Conservation (phyloP, 768 basidiomycete genomes). For the Calocybe cyanea region DNA sequence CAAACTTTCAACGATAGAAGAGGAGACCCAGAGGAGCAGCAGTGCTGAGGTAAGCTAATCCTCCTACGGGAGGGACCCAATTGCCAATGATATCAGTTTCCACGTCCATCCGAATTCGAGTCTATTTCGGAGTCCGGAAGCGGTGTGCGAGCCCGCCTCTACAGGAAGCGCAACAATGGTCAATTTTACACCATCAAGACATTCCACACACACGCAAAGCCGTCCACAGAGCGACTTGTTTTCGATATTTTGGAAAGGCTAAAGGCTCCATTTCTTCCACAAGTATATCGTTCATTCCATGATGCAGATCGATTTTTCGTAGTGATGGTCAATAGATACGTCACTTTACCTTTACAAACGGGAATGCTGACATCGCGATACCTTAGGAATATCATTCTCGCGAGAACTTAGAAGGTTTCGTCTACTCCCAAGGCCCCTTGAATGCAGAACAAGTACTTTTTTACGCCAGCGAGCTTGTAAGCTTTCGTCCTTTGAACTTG, state of each 20-base stretch:
- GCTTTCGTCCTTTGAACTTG: conserved; percentile 10
- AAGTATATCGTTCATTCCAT: conserved; percentile 37
- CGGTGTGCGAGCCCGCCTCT: conserved; percentile 14
- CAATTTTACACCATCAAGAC: conserved; percentile 28
- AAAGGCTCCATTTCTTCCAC: conserved; percentile 33
- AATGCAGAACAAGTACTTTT: conserved; percentile 32
- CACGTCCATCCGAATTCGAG: conserved; percentile 31
- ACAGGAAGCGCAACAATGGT: conserved; percentile 27
- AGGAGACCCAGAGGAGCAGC: conserved; percentile 22
- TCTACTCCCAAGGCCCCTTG: conserved; percentile 31
- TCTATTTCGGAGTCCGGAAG: conserved; percentile 14
- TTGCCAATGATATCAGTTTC: no score
- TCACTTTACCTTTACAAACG: neutral
- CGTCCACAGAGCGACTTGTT: conserved; percentile 30
- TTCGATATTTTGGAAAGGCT: conserved; percentile 32
- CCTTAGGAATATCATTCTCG: conserved; percentile 31
- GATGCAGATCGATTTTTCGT: conserved; percentile 35
- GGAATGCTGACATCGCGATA: neutral
- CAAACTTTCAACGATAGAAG: conserved; percentile 28
- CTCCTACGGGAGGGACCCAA: neutral
- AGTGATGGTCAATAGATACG: conserved; percentile 30
- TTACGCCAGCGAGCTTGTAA: conserved; percentile 48
- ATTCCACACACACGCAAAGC: conserved; percentile 14
- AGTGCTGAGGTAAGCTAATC: conserved; percentile 14
- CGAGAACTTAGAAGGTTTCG: conserved; percentile 26